Evolutionary conservation across 345 rosid genomes (phyloP), one percentile per base, ranked within the genome.

Genomic region (Gossypioides kirkii): DNA sequence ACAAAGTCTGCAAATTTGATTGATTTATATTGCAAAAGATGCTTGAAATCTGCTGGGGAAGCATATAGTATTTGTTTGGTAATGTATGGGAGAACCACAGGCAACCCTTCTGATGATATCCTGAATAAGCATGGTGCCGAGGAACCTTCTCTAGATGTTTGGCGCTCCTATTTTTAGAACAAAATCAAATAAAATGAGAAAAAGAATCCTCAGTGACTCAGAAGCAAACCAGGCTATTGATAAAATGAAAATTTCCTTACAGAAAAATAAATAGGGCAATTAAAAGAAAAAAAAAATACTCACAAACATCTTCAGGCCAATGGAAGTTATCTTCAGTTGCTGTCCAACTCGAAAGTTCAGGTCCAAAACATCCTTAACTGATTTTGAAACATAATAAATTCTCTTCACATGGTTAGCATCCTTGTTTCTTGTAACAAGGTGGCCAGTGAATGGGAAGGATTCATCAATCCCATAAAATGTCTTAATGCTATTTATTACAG

Each of bases 241-340:
- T 20, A 13, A 54, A 20, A 18, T 12, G 0, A n/a, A 20, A 52
- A 52, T 22, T 18, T 18, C n/a, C 22, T 8, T 22, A 14, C 17
- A 14, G 71, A 25, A 50, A 66, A 47, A 67, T 49, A 49, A 41
- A 28, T 10, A 26, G 28, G 47, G 4, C 18, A 66, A 72, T 61
- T 45, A 60, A 72, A 43, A 49, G 28, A 62, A 2, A 13, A 56
- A 11, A 55, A 10, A 46, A n/a, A 54, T 80, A 86, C 98, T 90
- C 83, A 90, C 98, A 93, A 95, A 95, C 92, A 95, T 93, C 84
- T 95, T 90, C 71, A 95, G 81, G 83, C 99, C 98, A 14, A 93
- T 85, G 17, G 97, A 95, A 71, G 98, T 80, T 18, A 95, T 87
- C 87, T 95, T 95, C 61, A 95, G 89, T 80, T 83, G 92, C 84